Evolutionary conservation across 2,329 filamentous ascomycete genomes (phyloP).

Genomic region (Botrytis squamosa): DNA sequence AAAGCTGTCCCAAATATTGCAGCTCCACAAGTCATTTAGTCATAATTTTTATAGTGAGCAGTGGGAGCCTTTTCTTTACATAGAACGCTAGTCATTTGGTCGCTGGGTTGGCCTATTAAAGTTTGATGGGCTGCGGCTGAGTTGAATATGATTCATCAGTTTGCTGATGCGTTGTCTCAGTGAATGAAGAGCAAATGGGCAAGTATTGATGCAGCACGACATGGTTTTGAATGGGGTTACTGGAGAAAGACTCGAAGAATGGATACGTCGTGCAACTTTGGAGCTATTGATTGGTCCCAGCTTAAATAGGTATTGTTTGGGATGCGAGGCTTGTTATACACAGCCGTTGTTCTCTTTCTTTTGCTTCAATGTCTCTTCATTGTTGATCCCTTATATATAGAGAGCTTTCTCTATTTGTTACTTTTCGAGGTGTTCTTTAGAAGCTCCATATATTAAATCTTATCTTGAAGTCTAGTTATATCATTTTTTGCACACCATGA

Average conservation of each 20-base stretch:
- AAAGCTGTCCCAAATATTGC: not conserved
- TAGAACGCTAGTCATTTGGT: not conserved
- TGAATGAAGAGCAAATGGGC: not conserved
- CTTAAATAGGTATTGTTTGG: not conserved
- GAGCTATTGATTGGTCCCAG: not conserved
- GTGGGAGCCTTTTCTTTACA: not conserved
- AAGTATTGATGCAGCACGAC: not conserved
- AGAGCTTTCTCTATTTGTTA: not conserved
- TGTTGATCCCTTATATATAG: not conserved
- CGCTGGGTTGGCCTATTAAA: not conserved
- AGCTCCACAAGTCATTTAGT: not conserved
- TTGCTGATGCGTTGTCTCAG: conserved; percentile 15
- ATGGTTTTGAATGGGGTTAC: not conserved
- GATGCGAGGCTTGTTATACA: not conserved
- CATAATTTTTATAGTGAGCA: not conserved
- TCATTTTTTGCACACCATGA: conserved; percentile 3
- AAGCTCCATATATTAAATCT: not conserved
- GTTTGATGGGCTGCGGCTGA: conserved; percentile 1
- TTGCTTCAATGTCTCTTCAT: not conserved
- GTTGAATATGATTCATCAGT: conserved; percentile 4
- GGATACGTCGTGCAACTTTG: not conserved
- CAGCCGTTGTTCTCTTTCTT: not conserved
- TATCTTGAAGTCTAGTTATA: not conserved
- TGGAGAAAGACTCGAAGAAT: not conserved
- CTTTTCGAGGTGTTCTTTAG: not conserved